Percentiles rank a stretch among this genome's conserved stretches.
These are phyloP conservation scores for Beauveria pseudobassiana DNA, from an alignment of 2,329 filamentous ascomycete genomes.

Conservation along the genomic window DNA sequence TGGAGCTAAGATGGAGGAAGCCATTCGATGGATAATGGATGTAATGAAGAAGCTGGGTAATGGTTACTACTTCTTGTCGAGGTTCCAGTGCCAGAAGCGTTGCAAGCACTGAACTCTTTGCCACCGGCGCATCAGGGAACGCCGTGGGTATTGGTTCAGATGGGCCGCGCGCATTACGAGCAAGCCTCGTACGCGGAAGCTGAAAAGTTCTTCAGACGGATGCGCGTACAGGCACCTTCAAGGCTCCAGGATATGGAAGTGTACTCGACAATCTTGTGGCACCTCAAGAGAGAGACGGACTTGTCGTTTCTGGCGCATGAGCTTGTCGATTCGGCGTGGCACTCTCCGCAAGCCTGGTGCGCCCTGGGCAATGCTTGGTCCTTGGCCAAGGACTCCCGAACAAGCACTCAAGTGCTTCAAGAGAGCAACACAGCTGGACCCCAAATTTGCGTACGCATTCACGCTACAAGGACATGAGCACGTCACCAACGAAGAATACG, in stretches of 20 bases:
- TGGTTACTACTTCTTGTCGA: slow-evolving; percentile 70
- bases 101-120: slow-evolving; percentile 65
- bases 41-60: slow-evolving; percentile 74
- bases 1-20: slow-evolving; percentile 61
- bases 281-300: slow-evolving; percentile 85
- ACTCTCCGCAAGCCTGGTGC: slow-evolving; percentile 94
- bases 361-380: slow-evolving; percentile 93
- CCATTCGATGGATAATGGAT: slow-evolving; percentile 68
- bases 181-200: slow-evolving; percentile 79
- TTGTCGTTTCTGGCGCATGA: slow-evolving; percentile 89
- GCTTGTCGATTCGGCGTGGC: slow-evolving; percentile 75
- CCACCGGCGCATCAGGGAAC: slow-evolving; percentile 75
- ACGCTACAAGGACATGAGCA: slow-evolving; percentile 95
- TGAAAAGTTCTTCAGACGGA: slow-evolving; percentile 74
- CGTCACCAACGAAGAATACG: slow-evolving; percentile 92
- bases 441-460: slow-evolving; percentile 89
- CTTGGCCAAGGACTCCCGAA: slow-evolving; percentile 82
- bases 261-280: slow-evolving; percentile 98
- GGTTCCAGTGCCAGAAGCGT: slow-evolving; percentile 73
- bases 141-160: slow-evolving; percentile 85
- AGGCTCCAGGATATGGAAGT: slow-evolving; percentile 93
- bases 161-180: slow-evolving; percentile 88
- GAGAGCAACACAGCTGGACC: slow-evolving; percentile 82
- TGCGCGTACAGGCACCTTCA: slow-evolving; percentile 73
- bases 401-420: slow-evolving; percentile 93